A percentile compares a stretch with the other conserved stretches of the same genome.
These are phyloP conservation scores for Phlyctochytrium bullatum DNA, from an alignment of 192 early-diverging fungal species.

Conservation along the genomic window DNA sequence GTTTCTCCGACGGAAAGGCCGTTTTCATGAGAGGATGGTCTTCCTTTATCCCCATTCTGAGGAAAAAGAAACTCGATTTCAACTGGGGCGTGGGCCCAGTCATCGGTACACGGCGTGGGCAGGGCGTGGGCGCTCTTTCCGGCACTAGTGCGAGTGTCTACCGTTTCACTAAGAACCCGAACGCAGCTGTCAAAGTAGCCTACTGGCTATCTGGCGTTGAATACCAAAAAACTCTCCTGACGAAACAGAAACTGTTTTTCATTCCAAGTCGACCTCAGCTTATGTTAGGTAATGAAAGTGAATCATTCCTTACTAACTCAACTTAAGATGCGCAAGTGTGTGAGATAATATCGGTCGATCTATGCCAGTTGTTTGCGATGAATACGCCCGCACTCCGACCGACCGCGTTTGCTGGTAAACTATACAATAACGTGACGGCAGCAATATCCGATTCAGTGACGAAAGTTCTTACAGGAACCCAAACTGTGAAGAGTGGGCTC, in stretches of 20 bases:
- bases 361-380: constrained; percentile 10
- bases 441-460: constrained; percentile 11
- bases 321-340: constrained; percentile 16
- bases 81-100: constrained; percentile 41
- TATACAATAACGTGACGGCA: constrained; percentile 16
- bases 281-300: constrained; percentile 13
- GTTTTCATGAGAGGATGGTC: constrained; percentile 37
- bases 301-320: not conserved
- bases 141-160: constrained; percentile 38
- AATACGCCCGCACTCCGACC: constrained; percentile 19
- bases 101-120: constrained; percentile 14
- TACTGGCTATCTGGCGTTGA: constrained; percentile 14
- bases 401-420: constrained; percentile 12
- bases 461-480: constrained; percentile 7
- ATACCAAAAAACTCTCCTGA: constrained; percentile 15
- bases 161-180: constrained; percentile 33
- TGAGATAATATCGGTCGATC: not conserved
- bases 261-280: constrained; percentile 16
- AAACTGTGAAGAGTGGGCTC: constrained; percentile 12
- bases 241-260: not conserved
- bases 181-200: constrained; percentile 32
- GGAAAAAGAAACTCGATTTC: constrained; percentile 10
- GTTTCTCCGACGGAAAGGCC: constrained; percentile 20
- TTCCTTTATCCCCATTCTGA: constrained; percentile 14
- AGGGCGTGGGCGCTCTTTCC: constrained; percentile 28